A percentile compares a stretch with the other conserved stretches of the same genome.
phyloP scores from a whole-genome alignment of 2,329 filamentous ascomycete genomes.

The Lecanicillium sp. region DNA sequence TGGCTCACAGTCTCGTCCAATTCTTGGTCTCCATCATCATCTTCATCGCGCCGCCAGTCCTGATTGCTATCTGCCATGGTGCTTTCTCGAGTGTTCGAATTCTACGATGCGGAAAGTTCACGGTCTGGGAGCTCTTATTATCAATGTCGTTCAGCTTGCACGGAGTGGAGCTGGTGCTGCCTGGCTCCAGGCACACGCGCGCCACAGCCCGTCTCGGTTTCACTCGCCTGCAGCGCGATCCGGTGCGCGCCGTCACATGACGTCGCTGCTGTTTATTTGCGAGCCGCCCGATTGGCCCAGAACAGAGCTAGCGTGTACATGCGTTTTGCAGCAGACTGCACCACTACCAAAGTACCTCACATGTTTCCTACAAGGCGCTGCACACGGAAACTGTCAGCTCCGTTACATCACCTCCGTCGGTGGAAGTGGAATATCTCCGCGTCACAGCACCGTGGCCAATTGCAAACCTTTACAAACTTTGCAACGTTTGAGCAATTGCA shows the following conservation, averaged over 20 bases:
- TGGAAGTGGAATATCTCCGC: too few species aligned
- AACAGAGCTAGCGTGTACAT: slow-evolving; percentile 2
- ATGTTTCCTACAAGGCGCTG: too few species aligned
- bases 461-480: background rate
- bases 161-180: slow-evolving; percentile 1
- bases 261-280: background rate
- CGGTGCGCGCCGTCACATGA: slow-evolving; percentile 10
- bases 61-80: slow-evolving; percentile 25
- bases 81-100: too few species aligned
- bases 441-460: too few species aligned
- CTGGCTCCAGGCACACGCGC: slow-evolving; percentile 9
- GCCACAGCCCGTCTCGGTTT: too few species aligned
- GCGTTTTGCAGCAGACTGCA: too few species aligned
- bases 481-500: background rate
- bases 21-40: slow-evolving; percentile 56
- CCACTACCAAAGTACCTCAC: background rate
- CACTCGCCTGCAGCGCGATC: too few species aligned
- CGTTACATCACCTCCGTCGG: background rate
- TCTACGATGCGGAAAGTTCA: too few species aligned
- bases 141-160: slow-evolving; percentile 1
- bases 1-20: slow-evolving; percentile 56
- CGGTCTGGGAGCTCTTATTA: background rate
- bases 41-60: slow-evolving; percentile 44
- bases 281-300: slow-evolving; percentile 2
- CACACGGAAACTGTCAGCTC: background rate